Conservation (phyloP, 169 alveolate species). For the Plasmodium blacklocki region DNA sequence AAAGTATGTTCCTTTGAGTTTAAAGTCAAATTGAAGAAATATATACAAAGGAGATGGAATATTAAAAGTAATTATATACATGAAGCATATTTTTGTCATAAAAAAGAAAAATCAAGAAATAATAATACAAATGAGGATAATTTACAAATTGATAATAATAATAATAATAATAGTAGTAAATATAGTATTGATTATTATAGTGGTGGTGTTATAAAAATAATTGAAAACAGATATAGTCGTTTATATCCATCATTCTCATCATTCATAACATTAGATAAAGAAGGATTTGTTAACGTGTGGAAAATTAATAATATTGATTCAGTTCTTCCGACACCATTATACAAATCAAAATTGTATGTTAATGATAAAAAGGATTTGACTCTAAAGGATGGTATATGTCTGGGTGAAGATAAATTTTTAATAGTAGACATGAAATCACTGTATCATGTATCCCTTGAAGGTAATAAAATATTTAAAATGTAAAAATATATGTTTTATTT, state of each 20-base stretch:
- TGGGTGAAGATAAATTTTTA: constrained; percentile 19
- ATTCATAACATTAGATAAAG: constrained; percentile 45
- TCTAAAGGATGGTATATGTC: constrained; percentile 22
- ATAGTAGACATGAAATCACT: constrained; percentile 19
- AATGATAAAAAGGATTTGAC: neutral
- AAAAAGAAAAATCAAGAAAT: neutral
- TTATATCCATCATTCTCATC: constrained; percentile 49
- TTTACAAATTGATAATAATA: neutral
- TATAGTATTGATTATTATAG: too few relatives aligned
- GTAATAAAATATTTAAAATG: neutral
- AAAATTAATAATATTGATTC: constrained; percentile 41
- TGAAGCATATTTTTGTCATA: constrained; percentile 56
- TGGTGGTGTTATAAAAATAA: constrained; percentile 34
- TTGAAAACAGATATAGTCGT: constrained; percentile 34
- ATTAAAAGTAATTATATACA: constrained; percentile 68
- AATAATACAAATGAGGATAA: neutral
- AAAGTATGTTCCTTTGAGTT: constrained; percentile 48
- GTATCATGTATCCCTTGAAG: constrained; percentile 23
- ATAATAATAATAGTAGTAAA: too few relatives aligned
- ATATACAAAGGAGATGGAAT: constrained; percentile 74
- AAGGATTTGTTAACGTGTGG: constrained; percentile 60
- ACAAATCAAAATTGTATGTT: constrained; percentile 17
- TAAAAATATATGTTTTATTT: neutral
- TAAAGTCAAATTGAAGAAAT: constrained; percentile 55
- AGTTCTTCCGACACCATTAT: constrained; percentile 24